These are phyloP conservation scores for Phytophthora tubulina DNA, from an alignment of 352 stramenopile species.

Conservation along the genomic window DNA sequence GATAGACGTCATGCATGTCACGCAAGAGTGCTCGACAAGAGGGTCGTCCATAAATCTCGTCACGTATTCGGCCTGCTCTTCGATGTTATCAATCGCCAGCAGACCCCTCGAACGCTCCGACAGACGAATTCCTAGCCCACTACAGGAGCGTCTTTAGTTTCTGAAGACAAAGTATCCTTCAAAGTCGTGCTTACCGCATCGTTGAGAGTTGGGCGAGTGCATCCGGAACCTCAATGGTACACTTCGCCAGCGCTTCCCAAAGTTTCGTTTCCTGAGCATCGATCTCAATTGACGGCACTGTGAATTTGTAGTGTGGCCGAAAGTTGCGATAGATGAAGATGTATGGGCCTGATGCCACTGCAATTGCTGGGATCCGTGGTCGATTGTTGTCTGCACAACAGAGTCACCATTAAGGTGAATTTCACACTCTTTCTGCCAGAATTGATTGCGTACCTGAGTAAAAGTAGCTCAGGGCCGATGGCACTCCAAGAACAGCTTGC, in stretches of 20 bases:
- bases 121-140: constrained; percentile 69
- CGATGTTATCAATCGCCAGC: constrained; percentile 84
- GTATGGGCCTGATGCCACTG: constrained; percentile 85
- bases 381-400: constrained; percentile 58
- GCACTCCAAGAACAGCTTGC: constrained; percentile 81
- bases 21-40: constrained; percentile 72
- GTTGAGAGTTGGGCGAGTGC: constrained; percentile 71
- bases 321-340: constrained; percentile 95
- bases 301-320: constrained; percentile 93
- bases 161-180: background rate
- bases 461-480: constrained; percentile 79
- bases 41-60: constrained; percentile 83
- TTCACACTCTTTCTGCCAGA: background rate
- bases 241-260: constrained; percentile 77
- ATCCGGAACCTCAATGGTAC: constrained; percentile 72
- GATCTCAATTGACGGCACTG: constrained; percentile 80
- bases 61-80: constrained; percentile 86
- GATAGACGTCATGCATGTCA: constrained; percentile 91
- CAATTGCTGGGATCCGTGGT: constrained; percentile 83
- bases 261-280: constrained; percentile 75
- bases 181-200: constrained; percentile 49
- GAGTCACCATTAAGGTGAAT: background rate
- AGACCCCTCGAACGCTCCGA: constrained; percentile 77
- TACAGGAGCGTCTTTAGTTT: constrained; percentile 25
- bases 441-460: constrained; percentile 56